Base-by-base conservation (phyloP, 306 rosid genomes). In the Quercus ilex region DNA sequence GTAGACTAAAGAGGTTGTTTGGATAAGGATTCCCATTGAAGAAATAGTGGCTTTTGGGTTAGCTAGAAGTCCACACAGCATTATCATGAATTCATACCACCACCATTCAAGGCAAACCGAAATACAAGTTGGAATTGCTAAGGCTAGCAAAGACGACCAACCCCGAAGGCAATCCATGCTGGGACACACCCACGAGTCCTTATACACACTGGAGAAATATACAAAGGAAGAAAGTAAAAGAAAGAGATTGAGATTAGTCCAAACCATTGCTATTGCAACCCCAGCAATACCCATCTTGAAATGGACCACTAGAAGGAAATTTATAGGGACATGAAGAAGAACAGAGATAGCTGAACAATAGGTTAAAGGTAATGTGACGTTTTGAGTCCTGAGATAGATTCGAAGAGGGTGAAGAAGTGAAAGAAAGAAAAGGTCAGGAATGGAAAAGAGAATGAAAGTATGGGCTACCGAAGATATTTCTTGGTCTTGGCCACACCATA, bases 21-120 rank as follows among this genome's bases (percentile, higher is more conserved):
- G 99, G 31, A 96, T 96, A 3, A 93, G 85, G 31, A 96, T 93
- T 10, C 99, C 99, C 99, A 91, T 96, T 0, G 99, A 90, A 46
- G 99, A 85, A 49, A 96, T 85, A 1, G 99, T 91, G 13, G 98
- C 91, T 79, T 86, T 91, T 1, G 99, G 99, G 41, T 96, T 91
- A 4, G 53, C 75, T 3, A 96, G 79, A 3, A 96, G 88, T 0
- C 99, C 99, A 63, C 99, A 96, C 5, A 96, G 78, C 77, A 96
- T 71, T 41, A 93, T 93, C 98, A 96, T 93, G 76, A 96, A 78
- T 69, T 96, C 99, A 38, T 96, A 96, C 99, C 99, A 96, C 99
- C 99, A 96, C 99, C 99, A 96, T 38, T 96, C 99, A 3, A 96
- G 85, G 76, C 99, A 96, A 18, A 96, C 99, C 0, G 99, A 96